Base-by-base conservation (phyloP, 192 early-diverging fungal species). In the Mortierella antarctica region DNA sequence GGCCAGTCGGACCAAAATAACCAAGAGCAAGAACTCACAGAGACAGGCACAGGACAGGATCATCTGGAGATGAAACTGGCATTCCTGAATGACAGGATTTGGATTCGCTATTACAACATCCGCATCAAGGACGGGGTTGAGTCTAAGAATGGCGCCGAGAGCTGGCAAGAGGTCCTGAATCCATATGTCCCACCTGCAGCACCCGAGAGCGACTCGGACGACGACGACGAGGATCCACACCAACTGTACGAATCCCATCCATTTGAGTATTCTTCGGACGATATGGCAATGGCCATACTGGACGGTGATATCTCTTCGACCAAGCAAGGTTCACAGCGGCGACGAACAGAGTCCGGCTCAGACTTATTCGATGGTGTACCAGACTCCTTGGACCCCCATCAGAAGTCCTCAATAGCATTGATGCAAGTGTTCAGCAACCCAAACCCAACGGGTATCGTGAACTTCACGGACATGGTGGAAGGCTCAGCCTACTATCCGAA, bases 21-120 rank as follows among this genome's bases (percentile, higher is more conserved):
- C 7, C 47, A 47, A 6, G 67, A 39, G 57, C 57, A 59, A 41
- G 47, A 47, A 13, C 69, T 17, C 50, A 21, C 23, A 5, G 61
- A 57, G 41, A 47, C n/a, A 18, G 49, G 14, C 9, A 17, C 46
- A 39, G 77, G 77, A 12, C 77, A 63, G 21, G 77, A 80, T 31
- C 59, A 72, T 47, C 58, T 80, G 41, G 77, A 80, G 65, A 64
- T 80, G 77, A 67, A 65, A 44, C 47, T 80, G 13, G 57, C 70
- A 12, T 80, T 47, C 41, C 1, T 56, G 15, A 54, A 80, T 12
- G 31, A 72, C 20, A 55, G 65, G 39, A 52, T 80, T 39, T 80
- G 77, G 77, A 61, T 80, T 51, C 64, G 70, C 45, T 68, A 67
- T 48, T 80, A 80, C 42, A 80, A 80, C 47, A 64, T 71, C 45